Percentiles rank a stretch among this genome's conserved stretches.
Evolutionary conservation across 306 rosid species (phyloP).

Genomic region (Hippophae gyantsensis): DNA sequence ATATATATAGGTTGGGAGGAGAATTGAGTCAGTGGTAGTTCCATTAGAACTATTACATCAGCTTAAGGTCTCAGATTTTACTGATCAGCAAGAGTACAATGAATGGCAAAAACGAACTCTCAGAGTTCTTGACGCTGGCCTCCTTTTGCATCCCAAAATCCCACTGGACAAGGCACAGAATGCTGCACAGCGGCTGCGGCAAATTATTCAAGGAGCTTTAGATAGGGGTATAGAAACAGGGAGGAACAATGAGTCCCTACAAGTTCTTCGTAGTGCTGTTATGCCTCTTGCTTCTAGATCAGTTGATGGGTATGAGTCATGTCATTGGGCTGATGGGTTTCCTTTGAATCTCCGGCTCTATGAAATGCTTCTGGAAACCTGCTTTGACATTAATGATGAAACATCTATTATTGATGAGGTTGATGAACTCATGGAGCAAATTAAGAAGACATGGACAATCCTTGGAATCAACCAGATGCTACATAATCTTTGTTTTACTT

Average conservation of each 20-base stretch:
- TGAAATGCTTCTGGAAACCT: slow-evolving; percentile 75
- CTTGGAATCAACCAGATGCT: slow-evolving; percentile 78
- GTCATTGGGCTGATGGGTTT: slow-evolving; percentile 99
- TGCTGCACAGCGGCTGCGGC: slow-evolving; percentile 64
- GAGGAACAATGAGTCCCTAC: slow-evolving; percentile 79
- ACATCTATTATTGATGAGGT: slow-evolving; percentile 72
- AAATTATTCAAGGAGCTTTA: slow-evolving; percentile 67
- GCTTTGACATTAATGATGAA: slow-evolving; percentile 72
- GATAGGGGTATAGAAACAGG: slow-evolving; percentile 83
- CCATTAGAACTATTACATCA: slow-evolving; percentile 95
- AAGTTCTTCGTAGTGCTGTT: slow-evolving; percentile 90
- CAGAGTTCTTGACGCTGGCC: slow-evolving; percentile 86
- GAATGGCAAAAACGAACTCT: slow-evolving; percentile 86
- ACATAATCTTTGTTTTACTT: slow-evolving; percentile 88
- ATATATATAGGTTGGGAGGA: slow-evolving; percentile 66
- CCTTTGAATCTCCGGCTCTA: slow-evolving; percentile 87
- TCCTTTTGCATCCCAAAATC: slow-evolving; percentile 71
- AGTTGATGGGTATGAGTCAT: slow-evolving; percentile 64
- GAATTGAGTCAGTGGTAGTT: slow-evolving; percentile 89
- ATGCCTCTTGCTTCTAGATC: slow-evolving; percentile 78
- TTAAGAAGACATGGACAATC: slow-evolving; percentile 96
- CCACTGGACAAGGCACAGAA: slow-evolving; percentile 68
- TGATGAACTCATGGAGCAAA: slow-evolving; percentile 93
- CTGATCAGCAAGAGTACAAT: slow-evolving; percentile 67
- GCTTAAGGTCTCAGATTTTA: slow-evolving; percentile 78